Conservation (phyloP, 1,284 basidiomycete species). For the Tremellales sp. region DNA sequence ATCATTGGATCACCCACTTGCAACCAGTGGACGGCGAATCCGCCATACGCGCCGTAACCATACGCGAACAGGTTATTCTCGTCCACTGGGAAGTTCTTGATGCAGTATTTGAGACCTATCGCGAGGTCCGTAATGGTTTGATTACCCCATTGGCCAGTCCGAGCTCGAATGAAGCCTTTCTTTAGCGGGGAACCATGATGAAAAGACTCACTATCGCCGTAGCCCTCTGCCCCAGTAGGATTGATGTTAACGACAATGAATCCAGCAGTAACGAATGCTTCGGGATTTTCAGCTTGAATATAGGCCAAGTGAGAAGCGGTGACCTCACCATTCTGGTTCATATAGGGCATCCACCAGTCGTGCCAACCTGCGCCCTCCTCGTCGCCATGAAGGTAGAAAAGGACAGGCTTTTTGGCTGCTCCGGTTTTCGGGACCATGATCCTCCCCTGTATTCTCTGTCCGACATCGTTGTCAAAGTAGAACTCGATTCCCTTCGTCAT, state of each 20-base stretch:
- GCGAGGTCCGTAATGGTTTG: constrained; percentile 10
- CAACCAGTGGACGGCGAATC: constrained; percentile 11
- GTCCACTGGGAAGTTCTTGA: constrained; percentile 4
- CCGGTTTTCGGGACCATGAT: neutral
- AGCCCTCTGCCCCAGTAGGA: constrained; percentile 12
- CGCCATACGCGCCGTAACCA: constrained; percentile 12
- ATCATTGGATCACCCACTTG: constrained; percentile 10
- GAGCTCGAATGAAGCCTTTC: constrained; percentile 7
- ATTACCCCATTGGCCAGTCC: constrained; percentile 10
- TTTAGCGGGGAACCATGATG: neutral
- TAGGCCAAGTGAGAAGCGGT: neutral
- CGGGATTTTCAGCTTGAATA: neutral
- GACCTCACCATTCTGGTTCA: constrained; percentile 8
- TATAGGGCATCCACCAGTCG: constrained; percentile 11
- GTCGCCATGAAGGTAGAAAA: constrained; percentile 11
- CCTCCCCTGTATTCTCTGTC: neutral
- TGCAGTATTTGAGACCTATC: constrained; percentile 1
- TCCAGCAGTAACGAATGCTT: constrained; percentile 4
- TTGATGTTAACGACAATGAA: constrained; percentile 12
- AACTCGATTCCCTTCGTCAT: neutral
- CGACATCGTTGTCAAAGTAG: constrained; percentile 2
- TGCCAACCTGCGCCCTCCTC: constrained; percentile 16
- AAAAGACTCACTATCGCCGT: constrained; percentile 6
- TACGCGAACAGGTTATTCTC: neutral
- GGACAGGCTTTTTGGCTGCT: neutral